Evolutionary conservation across 345 rosid genomes (phyloP), one percentile per base, ranked within the genome.

Genomic region (Aegle marmelos): DNA sequence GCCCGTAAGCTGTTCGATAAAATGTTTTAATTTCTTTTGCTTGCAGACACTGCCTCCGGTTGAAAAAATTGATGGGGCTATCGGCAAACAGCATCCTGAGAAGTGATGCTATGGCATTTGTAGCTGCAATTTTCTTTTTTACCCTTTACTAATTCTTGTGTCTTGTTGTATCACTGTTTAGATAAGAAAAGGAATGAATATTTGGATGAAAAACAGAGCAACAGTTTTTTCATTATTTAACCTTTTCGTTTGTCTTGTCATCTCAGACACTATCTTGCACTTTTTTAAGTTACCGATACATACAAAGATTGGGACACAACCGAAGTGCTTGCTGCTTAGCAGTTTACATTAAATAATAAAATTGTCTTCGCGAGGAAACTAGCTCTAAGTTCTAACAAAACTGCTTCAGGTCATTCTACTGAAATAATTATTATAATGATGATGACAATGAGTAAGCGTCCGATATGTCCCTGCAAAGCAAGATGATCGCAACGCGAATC

Each of bases 401-500:
- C 50, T 45, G 50, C 50, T 45, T 45, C 50, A 13, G 13, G 50
- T 45, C 50, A 3, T 13, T 45, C 5, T 41, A 2, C 50, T 3
- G 11, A 11, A 11, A 41, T 0, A 11, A 10, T 30, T 79, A 81
- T 9, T 17, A 17, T 0, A 53, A 53, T 53, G 71, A 88, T 2
- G 86, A 82, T 0, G 86, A 76, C 0, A 87, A 85, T 0, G 90
- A 85, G 85, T 13, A 89, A 0, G 68, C 81, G 9, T 87, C 83
- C 25, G 87, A 87, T 74, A 81, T 87, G 58, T 91, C 93, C 37
- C 83, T 85, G 14, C 89, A 88, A 34, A 90, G 90, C 10, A 91
- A 37, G 73, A 25, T 39, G 1, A 31, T 77, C n/a, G 81, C 73
- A 19, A 87, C 91, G 4, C 88, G 87, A 19, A 82, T 81, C 90